These are phyloP conservation scores for Crinitomyces ghanaensis DNA, from an alignment of 805 yeast species.

Conservation along the genomic window DNA sequence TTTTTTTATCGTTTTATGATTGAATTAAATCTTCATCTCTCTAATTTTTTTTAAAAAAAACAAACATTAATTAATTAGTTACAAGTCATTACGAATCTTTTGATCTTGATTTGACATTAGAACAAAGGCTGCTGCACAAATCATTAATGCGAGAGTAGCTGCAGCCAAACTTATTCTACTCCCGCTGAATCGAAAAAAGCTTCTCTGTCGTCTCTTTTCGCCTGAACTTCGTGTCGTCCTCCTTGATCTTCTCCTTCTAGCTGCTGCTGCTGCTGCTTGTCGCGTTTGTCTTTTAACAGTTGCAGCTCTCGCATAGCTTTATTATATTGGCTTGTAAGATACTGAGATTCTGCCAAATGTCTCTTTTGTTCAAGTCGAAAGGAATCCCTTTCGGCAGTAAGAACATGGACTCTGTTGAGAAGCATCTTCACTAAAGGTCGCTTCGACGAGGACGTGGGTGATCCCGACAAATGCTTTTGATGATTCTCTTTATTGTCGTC, in stretches of 20 bases:
- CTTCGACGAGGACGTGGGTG: too few species aligned
- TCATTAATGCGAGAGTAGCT: slow-evolving; percentile 6
- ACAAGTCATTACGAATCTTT: too few species aligned
- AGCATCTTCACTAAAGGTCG: too few species aligned
- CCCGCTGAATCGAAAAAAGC: slow-evolving; percentile 9
- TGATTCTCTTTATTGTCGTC: too few species aligned
- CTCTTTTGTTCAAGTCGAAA: slow-evolving; percentile 11
- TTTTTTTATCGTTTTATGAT: slow-evolving; percentile 2
- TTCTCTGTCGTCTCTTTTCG: neutral
- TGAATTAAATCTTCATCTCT: slow-evolving; percentile 1
- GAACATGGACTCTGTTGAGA: neutral
- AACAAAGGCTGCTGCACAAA: slow-evolving; percentile 6
- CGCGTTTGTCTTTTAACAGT: slow-evolving; percentile 3
- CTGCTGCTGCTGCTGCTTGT: neutral
- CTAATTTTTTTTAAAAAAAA: neutral
- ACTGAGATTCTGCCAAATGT: slow-evolving; percentile 13
- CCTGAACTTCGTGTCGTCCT: neutral
- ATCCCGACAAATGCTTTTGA: too few species aligned
- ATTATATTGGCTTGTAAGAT: slow-evolving; percentile 15
- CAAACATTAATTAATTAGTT: too few species aligned
- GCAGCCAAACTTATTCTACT: slow-evolving; percentile 7
- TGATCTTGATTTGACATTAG: slow-evolving; percentile 2
- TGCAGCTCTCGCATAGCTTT: slow-evolving; percentile 8
- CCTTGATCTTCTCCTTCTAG: neutral
- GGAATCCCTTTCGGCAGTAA: slow-evolving; percentile 4